Evolutionary conservation across 345 rosid genomes (phyloP), one percentile per base, ranked within the genome.

Genomic region (Gossypium ekmanianum): DNA sequence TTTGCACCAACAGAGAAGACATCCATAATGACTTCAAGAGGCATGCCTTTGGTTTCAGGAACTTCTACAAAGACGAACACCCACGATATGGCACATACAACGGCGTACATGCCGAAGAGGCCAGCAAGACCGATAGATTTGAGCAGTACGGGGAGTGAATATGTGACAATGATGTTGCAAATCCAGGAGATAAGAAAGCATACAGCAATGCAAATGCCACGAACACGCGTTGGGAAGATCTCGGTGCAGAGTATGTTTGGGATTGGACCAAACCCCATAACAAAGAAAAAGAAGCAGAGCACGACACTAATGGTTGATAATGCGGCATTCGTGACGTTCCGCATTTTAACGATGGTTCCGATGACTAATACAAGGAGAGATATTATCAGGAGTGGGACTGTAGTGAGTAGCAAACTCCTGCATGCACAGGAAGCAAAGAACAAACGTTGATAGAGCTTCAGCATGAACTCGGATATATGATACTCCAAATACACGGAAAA

Each of bases 31-130:
- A 94, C 97, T 85, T 94, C 99, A 50, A 94, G 96, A n/a, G 98
- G 99, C 97, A 95, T 95, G 58, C 97, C 98, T 74, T 93, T 91
- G 59, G 98, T 95, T 84, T 95, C 98, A 1, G 99, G 98, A 20
- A 91, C 92, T 84, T 90, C 86, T 62, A 87, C 41, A 88, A 75
- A 93, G 65, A 95, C 89, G 52, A 93, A 95, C 20, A 73, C 87
- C 86, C 88, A 85, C 0, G 98, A 81, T 50, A 95, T 48, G 63
- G 87, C 43, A 80, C 98, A 95, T 1, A 90, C 91, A 2, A 88
- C 51, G 0, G 94, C 89, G 24, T 90, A 95, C 79, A 86, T 27
- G 24, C 99, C 97, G 45, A 95, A 93, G 18, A 89, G 91, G 74
- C 98, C 97, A 3, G 88, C 93, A 2, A 95, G 85, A 44, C 99